Base-by-base conservation (phyloP, 257 asterid genomes). In the Przewalskia tangutica region DNA sequence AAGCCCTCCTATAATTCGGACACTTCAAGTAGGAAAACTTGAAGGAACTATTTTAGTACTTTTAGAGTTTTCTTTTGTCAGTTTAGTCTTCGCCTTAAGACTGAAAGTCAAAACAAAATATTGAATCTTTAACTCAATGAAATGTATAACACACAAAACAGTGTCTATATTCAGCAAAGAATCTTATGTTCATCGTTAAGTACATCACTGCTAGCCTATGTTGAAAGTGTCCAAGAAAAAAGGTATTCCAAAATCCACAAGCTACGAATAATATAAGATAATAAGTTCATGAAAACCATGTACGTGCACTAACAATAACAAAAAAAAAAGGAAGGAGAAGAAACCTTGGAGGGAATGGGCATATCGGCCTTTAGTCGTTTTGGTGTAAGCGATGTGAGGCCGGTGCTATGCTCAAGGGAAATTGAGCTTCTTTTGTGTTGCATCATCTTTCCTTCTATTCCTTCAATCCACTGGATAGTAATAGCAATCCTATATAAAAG, bases 281-380 rank as follows among this genome's bases (percentile, higher is more conserved):
- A 48, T 0, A 23, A 73, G 60, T 23, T 20, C 79, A 48, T 23
- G 32, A 27, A 27, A 27, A 27, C 32, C 32, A 27, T 27, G 32
- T 27, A 27, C 12, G 27, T 75, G 48, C 50, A 27, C 77, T 4
- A 46, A 27, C 17, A 81, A 56, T 46, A 80, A 59, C 6, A 82
- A 71, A 44, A 11, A n/a, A 16, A 81, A 67, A 71, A 40, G 55
- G 50, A 81, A 59, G 60, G 44, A 66, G 40, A n/a, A 84, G 50
- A 71, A 60, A 95, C 99, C 97, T 95, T 95, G 78, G 97, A 82
- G 44, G 97, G 89, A 85, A 90, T 85, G 32, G 94, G 86, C 27
- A 64, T 85, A 71, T 90, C 93, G 16, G 87, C 90, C 90, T 93
- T 93, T 4, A 84, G 87, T 58, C 94, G 88, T 83, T 95, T 90